These are phyloP conservation scores for Sarcocystis neurona DNA, from an alignment of 169 alveolate species.

Conservation along the genomic window DNA sequence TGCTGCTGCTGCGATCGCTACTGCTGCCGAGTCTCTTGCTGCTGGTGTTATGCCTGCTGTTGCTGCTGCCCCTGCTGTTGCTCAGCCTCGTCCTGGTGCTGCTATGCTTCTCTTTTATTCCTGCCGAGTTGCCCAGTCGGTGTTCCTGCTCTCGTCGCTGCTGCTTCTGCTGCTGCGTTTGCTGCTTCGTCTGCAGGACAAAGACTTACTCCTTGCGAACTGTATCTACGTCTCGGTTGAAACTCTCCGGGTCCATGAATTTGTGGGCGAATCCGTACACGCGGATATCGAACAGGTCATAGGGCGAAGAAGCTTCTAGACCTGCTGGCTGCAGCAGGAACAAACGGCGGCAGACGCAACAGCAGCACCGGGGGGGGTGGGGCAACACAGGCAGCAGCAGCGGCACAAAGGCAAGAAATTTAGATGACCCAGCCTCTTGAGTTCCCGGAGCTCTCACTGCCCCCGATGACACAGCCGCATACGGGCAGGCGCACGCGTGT, in stretches of 20 bases:
- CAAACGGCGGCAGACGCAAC: background rate
- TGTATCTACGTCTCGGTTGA: conserved; percentile 70
- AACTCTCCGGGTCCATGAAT: conserved; percentile 74
- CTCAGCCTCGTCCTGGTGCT: background rate
- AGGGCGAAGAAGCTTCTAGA: conserved; percentile 31
- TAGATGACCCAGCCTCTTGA: too few species aligned
- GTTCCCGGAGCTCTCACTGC: too few species aligned
- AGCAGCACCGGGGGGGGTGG: background rate
- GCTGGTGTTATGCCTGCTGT: too few species aligned
- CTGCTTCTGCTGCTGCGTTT: too few species aligned
- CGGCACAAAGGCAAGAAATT: too few species aligned
- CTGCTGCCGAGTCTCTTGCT: too few species aligned
- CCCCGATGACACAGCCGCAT: too few species aligned
- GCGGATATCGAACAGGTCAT: conserved; percentile 72
- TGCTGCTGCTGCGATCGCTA: too few species aligned
- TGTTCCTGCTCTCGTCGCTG: too few species aligned
- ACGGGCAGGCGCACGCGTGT: too few species aligned
- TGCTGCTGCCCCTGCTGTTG: background rate
- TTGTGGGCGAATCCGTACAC: conserved; percentile 82
- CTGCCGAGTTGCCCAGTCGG: background rate
- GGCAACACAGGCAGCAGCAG: too few species aligned
- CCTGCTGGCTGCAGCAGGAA: conserved; percentile 29
- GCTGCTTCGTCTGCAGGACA: too few species aligned
- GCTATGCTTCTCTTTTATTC: background rate
- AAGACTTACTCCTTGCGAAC: conserved; percentile 60